A percentile compares a stretch with the other conserved stretches of the same genome.
phyloP scores from a whole-genome alignment of 108 stramenopile genomes.

The Nannochloropsis salina region DNA sequence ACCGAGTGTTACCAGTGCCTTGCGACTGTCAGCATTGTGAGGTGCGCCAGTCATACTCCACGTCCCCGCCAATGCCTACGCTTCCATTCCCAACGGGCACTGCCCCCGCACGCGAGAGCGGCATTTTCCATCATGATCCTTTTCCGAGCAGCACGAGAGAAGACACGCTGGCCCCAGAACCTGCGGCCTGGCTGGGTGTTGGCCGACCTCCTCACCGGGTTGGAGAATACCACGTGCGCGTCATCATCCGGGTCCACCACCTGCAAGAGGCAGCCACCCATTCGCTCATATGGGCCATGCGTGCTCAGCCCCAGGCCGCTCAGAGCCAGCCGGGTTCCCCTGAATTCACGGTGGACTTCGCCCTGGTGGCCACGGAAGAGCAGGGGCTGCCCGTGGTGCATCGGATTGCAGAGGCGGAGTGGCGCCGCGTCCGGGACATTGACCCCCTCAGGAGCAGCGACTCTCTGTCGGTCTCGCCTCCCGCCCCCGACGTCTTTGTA shows the following conservation, averaged over 20 bases:
- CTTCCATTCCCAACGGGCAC: not conserved
- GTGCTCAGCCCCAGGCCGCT: constrained; percentile 16
- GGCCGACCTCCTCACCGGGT: not conserved
- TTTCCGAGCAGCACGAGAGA: not conserved
- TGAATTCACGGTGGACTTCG: not conserved
- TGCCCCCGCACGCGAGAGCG: not conserved
- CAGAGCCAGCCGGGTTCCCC: not conserved
- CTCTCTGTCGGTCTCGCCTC: not conserved
- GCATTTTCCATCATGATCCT: not conserved
- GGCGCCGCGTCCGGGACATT: not conserved
- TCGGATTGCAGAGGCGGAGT: not conserved
- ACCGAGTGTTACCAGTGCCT: not conserved
- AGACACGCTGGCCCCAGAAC: not conserved
- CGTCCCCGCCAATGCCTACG: not conserved
- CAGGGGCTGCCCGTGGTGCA: not conserved
- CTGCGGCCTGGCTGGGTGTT: not conserved
- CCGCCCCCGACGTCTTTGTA: not conserved
- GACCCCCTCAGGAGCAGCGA: not conserved
- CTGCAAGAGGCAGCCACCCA: not conserved
- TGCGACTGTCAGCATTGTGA: constrained; percentile 13
- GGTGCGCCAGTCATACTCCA: not conserved
- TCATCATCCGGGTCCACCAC: not conserved
- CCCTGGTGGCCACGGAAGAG: not conserved
- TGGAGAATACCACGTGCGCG: not conserved
- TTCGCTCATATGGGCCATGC: not conserved